Evolutionary conservation across 352 stramenopile species (phyloP).

Genomic region (Aphanomyces stellatus): DNA sequence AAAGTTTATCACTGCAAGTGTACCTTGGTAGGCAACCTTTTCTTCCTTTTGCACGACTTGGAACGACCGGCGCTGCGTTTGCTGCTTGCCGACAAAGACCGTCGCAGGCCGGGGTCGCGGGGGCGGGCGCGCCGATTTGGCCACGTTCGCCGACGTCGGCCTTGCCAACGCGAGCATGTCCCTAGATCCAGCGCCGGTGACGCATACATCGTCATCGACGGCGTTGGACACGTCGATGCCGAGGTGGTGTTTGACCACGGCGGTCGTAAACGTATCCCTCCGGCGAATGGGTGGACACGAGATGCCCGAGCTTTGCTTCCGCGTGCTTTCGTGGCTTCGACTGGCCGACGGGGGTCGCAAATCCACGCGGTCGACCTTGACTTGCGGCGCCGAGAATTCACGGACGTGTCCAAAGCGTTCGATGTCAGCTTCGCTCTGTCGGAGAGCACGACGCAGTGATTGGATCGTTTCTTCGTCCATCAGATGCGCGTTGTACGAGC

Average conservation of each 20-base stretch:
- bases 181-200: background rate
- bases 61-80: background rate
- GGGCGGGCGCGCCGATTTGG: background rate
- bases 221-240: background rate
- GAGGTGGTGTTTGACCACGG: background rate
- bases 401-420: background rate
- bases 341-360: background rate
- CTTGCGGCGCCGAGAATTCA: background rate
- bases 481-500: too few relatives aligned
- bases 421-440: background rate
- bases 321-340: background rate
- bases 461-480: slow-evolving; percentile 14
- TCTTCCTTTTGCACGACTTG: background rate
- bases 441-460: background rate
- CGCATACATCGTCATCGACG: background rate
- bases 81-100: background rate
- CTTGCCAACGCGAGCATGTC: background rate
- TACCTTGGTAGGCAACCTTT: slow-evolving; percentile 5
- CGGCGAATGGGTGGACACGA: background rate
- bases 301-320: background rate
- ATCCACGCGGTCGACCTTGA: background rate
- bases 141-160: background rate
- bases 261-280: background rate
- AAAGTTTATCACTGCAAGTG: background rate
- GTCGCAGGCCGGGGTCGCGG: background rate